Conservation (phyloP, 176 grass and related monocot genomes). For the Juncus inflexus region DNA sequence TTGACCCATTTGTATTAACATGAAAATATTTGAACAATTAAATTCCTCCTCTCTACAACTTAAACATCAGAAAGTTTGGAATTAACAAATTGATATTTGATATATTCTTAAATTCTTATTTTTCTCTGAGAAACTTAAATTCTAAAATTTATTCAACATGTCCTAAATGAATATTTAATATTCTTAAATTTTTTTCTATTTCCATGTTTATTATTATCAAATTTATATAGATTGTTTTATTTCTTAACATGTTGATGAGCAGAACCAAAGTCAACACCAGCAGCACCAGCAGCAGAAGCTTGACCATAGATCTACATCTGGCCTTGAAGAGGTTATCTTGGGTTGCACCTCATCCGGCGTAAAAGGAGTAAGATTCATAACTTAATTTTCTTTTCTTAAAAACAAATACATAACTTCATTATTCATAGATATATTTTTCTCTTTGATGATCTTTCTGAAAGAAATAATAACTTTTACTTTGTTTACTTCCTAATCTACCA, state of each 20-base stretch:
- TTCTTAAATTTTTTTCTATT: not conserved
- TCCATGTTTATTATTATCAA: not conserved
- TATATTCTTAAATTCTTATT: too few relatives aligned
- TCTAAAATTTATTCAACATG: too few relatives aligned
- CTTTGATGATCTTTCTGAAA: slow-evolving; percentile 4
- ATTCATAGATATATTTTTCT: not conserved
- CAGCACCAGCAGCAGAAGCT: slow-evolving; percentile 65
- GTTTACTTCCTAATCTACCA: slow-evolving; percentile 24
- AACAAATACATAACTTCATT: not conserved
- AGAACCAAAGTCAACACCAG: slow-evolving; percentile 27
- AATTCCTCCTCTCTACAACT: too few relatives aligned
- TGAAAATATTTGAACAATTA: too few relatives aligned
- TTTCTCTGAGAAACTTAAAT: too few relatives aligned
- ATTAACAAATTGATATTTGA: too few relatives aligned
- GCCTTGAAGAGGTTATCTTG: slow-evolving; percentile 90
- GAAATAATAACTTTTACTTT: slow-evolving; percentile 16
- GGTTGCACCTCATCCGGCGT: slow-evolving; percentile 73
- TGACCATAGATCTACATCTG: slow-evolving; percentile 69
- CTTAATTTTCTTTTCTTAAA: slow-evolving; percentile 19
- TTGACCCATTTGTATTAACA: too few relatives aligned
- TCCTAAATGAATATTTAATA: too few relatives aligned
- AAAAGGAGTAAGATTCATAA: slow-evolving; percentile 78
- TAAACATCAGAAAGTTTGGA: too few relatives aligned
- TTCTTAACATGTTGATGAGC: slow-evolving; percentile 9
- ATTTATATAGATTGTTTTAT: not conserved